These are phyloP conservation scores for Bryoglossum gracile DNA, from an alignment of 495 filamentous ascomycete genomes.

Conservation along the genomic window DNA sequence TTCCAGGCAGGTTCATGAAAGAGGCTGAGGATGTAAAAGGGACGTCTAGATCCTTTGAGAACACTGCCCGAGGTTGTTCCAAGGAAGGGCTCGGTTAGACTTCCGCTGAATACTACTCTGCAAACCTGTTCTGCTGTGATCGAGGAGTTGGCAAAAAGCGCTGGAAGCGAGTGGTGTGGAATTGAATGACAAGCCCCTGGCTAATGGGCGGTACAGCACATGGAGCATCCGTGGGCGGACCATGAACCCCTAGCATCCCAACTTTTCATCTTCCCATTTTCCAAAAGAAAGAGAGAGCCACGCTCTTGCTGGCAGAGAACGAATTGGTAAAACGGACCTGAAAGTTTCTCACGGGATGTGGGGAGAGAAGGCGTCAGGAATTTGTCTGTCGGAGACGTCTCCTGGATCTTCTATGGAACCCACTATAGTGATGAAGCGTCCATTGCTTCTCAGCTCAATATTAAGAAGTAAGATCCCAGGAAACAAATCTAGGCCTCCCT, in stretches of 20 bases:
- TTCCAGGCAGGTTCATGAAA: constrained; percentile 32
- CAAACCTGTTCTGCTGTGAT: constrained; percentile 35
- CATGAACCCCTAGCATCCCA: no score
- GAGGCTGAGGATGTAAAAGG: constrained; percentile 33
- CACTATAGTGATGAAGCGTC: constrained; percentile 35
- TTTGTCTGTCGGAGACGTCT: constrained; percentile 34
- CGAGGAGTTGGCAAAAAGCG: constrained; percentile 28
- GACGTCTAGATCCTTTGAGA: constrained; percentile 30
- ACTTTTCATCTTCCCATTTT: no score
- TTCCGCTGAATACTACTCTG: constrained; percentile 34
- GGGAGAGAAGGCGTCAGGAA: constrained; percentile 32
- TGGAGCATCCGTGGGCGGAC: constrained; percentile 39
- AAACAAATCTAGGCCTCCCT: constrained; percentile 31
- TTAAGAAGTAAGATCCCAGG: constrained; percentile 34
- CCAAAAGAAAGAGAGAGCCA: no score
- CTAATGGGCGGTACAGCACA: constrained; percentile 51
- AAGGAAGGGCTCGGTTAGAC: constrained; percentile 24
- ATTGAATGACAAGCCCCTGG: constrained; percentile 38
- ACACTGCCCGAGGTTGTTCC: constrained; percentile 30
- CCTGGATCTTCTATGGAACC: constrained; percentile 47
- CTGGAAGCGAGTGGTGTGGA: constrained; percentile 38
- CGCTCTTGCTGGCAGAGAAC: constrained; percentile 40
- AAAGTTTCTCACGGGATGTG: constrained; percentile 31
- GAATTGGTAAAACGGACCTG: constrained; percentile 35
- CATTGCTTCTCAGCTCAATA: constrained; percentile 22